A percentile compares a stretch with the other conserved stretches of the same genome.
These are phyloP conservation scores for Neobulgaria alba DNA, from an alignment of 2,329 filamentous ascomycete species.

Conservation along the genomic window DNA sequence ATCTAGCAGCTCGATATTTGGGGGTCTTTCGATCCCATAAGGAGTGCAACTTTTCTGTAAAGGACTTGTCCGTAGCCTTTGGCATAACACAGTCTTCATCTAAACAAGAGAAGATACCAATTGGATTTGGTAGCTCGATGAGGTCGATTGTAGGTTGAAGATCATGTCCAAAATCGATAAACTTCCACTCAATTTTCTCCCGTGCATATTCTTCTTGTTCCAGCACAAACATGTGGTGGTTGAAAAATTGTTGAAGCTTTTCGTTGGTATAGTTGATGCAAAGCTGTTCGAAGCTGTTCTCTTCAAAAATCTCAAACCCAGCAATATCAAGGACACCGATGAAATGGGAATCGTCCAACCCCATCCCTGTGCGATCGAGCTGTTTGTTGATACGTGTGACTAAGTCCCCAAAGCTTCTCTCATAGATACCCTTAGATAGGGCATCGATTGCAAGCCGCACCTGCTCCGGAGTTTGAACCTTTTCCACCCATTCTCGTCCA, in stretches of 20 bases:
- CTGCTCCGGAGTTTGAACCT: slow-evolving; percentile 94
- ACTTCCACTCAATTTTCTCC: slow-evolving; percentile 98
- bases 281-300: slow-evolving; percentile 96
- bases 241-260: slow-evolving; percentile 98
- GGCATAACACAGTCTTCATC: slow-evolving; percentile 99
- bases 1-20: slow-evolving; percentile 83
- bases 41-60: slow-evolving; percentile 94
- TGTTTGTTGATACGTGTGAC: slow-evolving; percentile 88
- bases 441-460: slow-evolving; percentile 85
- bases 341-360: slow-evolving; percentile 83
- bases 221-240: slow-evolving; percentile 99
- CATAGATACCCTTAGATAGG: slow-evolving; percentile 93
- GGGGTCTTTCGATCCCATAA: slow-evolving; percentile 93
- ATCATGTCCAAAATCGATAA: slow-evolving; percentile 97
- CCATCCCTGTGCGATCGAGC: slow-evolving; percentile 75
- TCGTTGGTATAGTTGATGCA: slow-evolving; percentile 99
- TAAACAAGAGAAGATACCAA: slow-evolving; percentile 96
- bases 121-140: slow-evolving; percentile 92
- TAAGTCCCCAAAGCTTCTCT: slow-evolving; percentile 87
- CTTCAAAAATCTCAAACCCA: slow-evolving; percentile 96
- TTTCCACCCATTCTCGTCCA: slow-evolving; percentile 96
- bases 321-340: slow-evolving; percentile 98
- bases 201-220: slow-evolving; percentile 97
- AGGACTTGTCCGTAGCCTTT: slow-evolving; percentile 92
- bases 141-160: slow-evolving; percentile 95